Base-by-base conservation (phyloP, 2,329 filamentous ascomycete species). In the Paecilomyces fulvus region DNA sequence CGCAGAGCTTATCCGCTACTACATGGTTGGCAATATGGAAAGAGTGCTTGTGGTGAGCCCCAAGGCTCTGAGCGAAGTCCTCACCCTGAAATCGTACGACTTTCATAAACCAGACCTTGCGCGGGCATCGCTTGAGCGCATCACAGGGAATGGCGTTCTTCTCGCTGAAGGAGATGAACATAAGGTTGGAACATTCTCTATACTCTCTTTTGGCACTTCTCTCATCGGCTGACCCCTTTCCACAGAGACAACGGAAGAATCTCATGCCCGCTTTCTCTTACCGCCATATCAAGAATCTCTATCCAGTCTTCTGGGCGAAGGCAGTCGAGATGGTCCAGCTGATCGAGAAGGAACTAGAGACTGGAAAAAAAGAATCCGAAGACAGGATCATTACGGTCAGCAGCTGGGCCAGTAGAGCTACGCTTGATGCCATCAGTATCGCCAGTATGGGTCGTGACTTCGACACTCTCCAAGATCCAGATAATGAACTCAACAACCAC, bases 131-230 rank as follows among this genome's bases (percentile, higher is more conserved):
- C 60, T 79, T 28, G 64, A 63, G 3, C 70, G 67, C 21, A 55
- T 77, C 6, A 62, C 75, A 1, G 77, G 77, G 1, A 63, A 74
- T 52, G 76, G 77, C 0, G 31, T 79, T 10, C 73, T 96, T 37
- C 76, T 96, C 10, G 88, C 90, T 1, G 92, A 96, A 72, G 92
- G 92, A n/a, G 89, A 95, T 11, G 89, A 92, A 65, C 92, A 96
- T 71, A 94, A 88, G 75, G 76, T 37, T 21, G n/a, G 33, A 10
- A 43, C 14, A 17, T 28, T 10, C 48, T 25, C 3, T n/a, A 28
- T 53, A 2, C 21, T 17, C 23, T 46, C 10, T 31, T 12, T 30
- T 49, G 12, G 12, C 4, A 21, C 20, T 30, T 43, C 8, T n/a
- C 30, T 30, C 25, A 30, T 43, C 14, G 56, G 12, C 59, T 58